phyloP scores from a whole-genome alignment of 176 grass and related monocot genomes.

The Musa acuminata region DNA sequence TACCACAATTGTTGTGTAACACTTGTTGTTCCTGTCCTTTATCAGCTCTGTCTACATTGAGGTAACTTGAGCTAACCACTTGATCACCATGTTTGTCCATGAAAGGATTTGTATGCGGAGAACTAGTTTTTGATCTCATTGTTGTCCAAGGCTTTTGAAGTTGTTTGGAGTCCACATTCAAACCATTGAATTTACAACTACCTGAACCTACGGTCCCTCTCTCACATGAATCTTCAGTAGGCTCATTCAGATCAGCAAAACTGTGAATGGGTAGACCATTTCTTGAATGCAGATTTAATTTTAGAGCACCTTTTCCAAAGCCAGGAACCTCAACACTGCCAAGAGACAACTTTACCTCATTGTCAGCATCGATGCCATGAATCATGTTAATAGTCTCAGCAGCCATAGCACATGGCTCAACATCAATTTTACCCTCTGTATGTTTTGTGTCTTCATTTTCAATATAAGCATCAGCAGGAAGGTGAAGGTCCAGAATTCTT shows the following conservation, averaged over 20 bases:
- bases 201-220: conserved; percentile 25
- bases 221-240: conserved; percentile 25
- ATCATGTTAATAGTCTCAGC: conserved; percentile 34
- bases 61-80: neutral
- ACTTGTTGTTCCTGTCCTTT: neutral
- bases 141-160: conserved; percentile 23
- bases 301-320: conserved; percentile 25
- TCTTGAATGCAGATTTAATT: conserved; percentile 23
- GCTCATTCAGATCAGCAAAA: conserved; percentile 54
- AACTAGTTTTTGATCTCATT: conserved; percentile 10
- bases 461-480: conserved; percentile 47
- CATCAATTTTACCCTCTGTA: neutral
- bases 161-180: conserved; percentile 16
- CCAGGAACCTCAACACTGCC: conserved; percentile 18
- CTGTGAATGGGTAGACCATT: conserved; percentile 15
- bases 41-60: neutral
- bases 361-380: conserved; percentile 23
- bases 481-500: conserved; percentile 53
- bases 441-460: conserved; percentile 29
- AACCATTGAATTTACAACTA: conserved; percentile 16
- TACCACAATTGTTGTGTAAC: neutral
- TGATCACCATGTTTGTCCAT: too few relatives aligned
- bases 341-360: conserved; percentile 32
- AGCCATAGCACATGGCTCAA: conserved; percentile 22
- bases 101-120: neutral